Evolutionary conservation across 169 alveolate genomes (phyloP).

Genomic region (Plasmodium blacklocki): DNA sequence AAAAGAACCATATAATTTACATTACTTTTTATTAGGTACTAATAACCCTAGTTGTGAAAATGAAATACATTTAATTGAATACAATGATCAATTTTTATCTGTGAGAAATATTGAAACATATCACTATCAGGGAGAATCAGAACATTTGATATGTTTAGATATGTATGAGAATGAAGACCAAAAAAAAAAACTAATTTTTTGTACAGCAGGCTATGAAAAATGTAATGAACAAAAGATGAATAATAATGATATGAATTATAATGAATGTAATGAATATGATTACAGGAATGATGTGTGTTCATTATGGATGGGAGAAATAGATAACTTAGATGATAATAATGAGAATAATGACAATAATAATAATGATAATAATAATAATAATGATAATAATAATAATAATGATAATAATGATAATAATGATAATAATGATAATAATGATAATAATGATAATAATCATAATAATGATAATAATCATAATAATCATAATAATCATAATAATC

Average conservation of each 20-base stretch:
- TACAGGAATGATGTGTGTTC: slow-evolving; percentile 22
- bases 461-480: not conserved
- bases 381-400: not conserved
- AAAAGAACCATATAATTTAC: slow-evolving; percentile 41
- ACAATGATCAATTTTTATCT: slow-evolving; percentile 32
- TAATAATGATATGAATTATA: not conserved
- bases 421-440: not conserved
- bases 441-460: not conserved
- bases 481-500: not conserved
- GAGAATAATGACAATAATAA: not conserved
- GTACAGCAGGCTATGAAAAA: slow-evolving; percentile 27
- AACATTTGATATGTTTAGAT: slow-evolving; percentile 63
- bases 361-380: not conserved
- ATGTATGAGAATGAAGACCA: slow-evolving; percentile 21
- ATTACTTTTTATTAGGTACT: slow-evolving; percentile 58
- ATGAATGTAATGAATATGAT: not conserved
- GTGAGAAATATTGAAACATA: slow-evolving; percentile 39
- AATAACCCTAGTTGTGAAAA: slow-evolving; percentile 38
- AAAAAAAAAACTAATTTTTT: slow-evolving; percentile 18
- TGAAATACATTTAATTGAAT: slow-evolving; percentile 72
- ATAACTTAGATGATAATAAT: slow-evolving; percentile 32
- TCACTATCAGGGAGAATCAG: slow-evolving; percentile 36
- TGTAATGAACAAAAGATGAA: not conserved
- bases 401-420: not conserved
- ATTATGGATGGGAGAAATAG: slow-evolving; percentile 23